Base-by-base conservation (phyloP, 306 rosid species). In the Trichosanthes cucumerina region DNA sequence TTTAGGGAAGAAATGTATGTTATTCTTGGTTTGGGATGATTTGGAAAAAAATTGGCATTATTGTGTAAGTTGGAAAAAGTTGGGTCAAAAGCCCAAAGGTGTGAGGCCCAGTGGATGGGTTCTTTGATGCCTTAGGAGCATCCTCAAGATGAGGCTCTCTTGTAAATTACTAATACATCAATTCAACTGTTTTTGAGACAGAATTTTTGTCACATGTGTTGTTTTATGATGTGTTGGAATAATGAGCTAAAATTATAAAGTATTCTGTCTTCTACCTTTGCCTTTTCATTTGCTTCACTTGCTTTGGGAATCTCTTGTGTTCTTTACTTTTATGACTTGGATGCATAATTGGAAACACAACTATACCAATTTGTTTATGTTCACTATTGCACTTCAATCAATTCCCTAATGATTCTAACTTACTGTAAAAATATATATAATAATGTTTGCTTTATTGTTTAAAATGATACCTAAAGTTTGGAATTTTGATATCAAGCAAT, bases 81-180 rank as follows among this genome's bases (percentile, higher is more conserved):
- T 66, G 74, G 74, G 74, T 66, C 50, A 41, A 68, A 39, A 41
- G 75, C 75, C 53, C 75, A 21, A 15, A 39, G 31, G 31, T 68
- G 44, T 39, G 50, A 39, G 50, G 75, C 75, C 75, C 52, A 68
- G 50, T 66, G 74, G 24, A n/a, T 7, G 26, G 3, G 47, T 66
- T 65, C 72, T 26, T 65, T 36, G 46, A 59, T 9, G 36, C 59
- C 4, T 53, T 39, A 53, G 26, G 26, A 50, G 54, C 54, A 50
- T 13, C 50, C 50, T 12, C 50, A 54, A 19, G 3, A 3, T 54
- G 59, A 18, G 10, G 24, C 4, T n/a, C 13, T 44, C 16, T 52
- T 18, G n/a, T 60, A 14, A 60, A 60, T 28, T 28, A 60, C n/a
- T 5, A 28, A 60, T 18, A 65, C 72, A 16, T 36, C 26, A 65